Conservation (phyloP, 2,329 filamentous ascomycete genomes). For the Fusarium sp. region DNA sequence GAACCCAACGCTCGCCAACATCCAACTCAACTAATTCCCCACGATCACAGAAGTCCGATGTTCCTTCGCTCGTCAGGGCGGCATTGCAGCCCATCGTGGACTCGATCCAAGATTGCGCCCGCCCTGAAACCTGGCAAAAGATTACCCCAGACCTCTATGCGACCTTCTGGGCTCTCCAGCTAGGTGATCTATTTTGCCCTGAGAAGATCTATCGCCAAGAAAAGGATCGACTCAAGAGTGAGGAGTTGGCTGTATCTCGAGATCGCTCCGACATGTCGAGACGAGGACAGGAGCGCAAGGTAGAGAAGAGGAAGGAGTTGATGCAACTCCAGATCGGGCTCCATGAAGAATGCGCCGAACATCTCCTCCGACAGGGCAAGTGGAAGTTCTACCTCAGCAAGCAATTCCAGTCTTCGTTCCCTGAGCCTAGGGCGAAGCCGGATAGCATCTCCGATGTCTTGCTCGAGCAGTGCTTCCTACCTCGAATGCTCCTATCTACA, state of each 20-base stretch:
- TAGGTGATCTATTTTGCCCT: constrained; percentile 84
- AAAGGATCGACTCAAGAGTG: constrained; percentile 74
- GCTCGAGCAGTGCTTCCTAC: constrained; percentile 92
- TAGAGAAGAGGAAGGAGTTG: constrained; percentile 74
- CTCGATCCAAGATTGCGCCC: constrained; percentile 71
- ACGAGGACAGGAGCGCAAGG: constrained; percentile 72
- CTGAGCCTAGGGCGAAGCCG: constrained; percentile 70
- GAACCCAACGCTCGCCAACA: constrained; percentile 24
- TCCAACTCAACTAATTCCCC: constrained; percentile 41
- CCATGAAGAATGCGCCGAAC: constrained; percentile 78
- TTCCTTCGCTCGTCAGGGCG: constrained; percentile 47
- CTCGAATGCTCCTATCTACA: constrained; percentile 84
- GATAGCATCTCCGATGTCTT: constrained; percentile 79
- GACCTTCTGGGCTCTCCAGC: constrained; percentile 91
- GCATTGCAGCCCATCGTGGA: constrained; percentile 78
- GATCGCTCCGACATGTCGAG: constrained; percentile 81
- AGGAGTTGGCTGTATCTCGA: constrained; percentile 74
- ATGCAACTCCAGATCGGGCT: constrained; percentile 77
- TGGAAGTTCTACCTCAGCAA: constrained; percentile 77
- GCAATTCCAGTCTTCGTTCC: constrained; percentile 85
- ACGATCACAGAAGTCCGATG: constrained; percentile 50
- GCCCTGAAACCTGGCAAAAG: constrained; percentile 73
- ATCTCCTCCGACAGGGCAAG: constrained; percentile 74
- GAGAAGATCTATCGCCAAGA: constrained; percentile 83
- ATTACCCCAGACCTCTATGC: constrained; percentile 87